Conservation (phyloP, 106 monocot genomes). For the Acorus gramineus region DNA sequence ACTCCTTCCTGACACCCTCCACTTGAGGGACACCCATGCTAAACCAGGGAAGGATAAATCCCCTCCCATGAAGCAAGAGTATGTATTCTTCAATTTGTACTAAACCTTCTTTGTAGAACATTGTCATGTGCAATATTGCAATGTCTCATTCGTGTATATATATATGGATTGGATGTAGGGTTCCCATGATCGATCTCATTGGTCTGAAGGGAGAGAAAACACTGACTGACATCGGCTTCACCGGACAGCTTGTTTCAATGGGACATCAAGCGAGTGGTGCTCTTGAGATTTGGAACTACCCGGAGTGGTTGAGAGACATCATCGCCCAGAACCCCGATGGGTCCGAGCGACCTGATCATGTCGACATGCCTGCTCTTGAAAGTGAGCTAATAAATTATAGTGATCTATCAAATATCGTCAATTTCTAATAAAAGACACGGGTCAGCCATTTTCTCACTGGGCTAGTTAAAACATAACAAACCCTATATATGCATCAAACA, state of each 20-base stretch:
- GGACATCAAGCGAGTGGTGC: slow-evolving; percentile 63
- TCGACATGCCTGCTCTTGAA: slow-evolving; percentile 51
- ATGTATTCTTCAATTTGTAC: background rate
- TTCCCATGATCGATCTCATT: slow-evolving; percentile 24
- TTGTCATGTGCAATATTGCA: background rate
- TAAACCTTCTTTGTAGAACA: background rate
- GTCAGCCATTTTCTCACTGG: too few relatives aligned
- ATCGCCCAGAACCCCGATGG: slow-evolving; percentile 48
- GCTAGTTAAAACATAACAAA: too few relatives aligned
- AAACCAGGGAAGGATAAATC: slow-evolving; percentile 42
- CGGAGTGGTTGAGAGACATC: slow-evolving; percentile 41
- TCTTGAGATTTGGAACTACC: slow-evolving; percentile 72
- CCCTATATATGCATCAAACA: too few relatives aligned
- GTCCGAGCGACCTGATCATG: slow-evolving; percentile 26
- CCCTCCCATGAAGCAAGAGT: slow-evolving; percentile 37
- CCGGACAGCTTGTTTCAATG: slow-evolving; percentile 55
- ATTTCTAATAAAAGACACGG: background rate
- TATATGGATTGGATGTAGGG: slow-evolving; percentile 16
- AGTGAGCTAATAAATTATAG: slow-evolving; percentile 8
- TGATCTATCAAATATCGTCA: background rate
- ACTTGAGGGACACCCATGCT: slow-evolving; percentile 28
- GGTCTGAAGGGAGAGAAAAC: slow-evolving; percentile 32
- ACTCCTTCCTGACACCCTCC: slow-evolving; percentile 33
- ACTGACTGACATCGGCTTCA: slow-evolving; percentile 32
- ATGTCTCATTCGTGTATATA: background rate